Conservation (phyloP, 1,284 basidiomycete genomes). For the Schizophyllum commune region DNA sequence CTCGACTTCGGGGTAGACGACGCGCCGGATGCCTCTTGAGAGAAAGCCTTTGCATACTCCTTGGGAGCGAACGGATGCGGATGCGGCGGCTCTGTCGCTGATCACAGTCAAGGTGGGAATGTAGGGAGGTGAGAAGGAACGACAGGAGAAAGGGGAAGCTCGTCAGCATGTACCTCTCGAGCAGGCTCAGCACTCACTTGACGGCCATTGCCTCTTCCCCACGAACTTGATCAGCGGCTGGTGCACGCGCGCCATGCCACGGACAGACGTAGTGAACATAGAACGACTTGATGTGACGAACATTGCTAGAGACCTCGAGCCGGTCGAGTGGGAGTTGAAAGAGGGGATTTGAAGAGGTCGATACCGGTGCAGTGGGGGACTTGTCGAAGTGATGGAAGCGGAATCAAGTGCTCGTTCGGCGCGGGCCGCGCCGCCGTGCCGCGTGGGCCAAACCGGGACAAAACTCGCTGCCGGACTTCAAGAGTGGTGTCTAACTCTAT, state of each 20-base stretch:
- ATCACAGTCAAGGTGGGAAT: slow-evolving; percentile 34
- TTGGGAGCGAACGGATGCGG: slow-evolving; percentile 73
- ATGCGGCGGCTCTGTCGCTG: slow-evolving; percentile 37
- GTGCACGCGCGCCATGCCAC: not conserved
- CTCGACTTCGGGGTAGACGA: slow-evolving; percentile 9
- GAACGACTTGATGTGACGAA: not conserved
- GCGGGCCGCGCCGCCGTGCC: too few species aligned
- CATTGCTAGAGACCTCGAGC: not conserved
- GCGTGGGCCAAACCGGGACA: not conserved
- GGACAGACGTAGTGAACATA: not conserved
- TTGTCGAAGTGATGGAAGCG: not conserved
- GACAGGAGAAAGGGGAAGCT: not conserved
- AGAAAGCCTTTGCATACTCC: slow-evolving; percentile 59
- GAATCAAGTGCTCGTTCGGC: not conserved
- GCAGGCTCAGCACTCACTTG: slow-evolving; percentile 31
- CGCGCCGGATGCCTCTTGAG: slow-evolving; percentile 25
- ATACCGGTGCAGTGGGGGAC: not conserved
- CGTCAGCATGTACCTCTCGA: slow-evolving; percentile 5
- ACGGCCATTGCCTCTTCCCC: slow-evolving; percentile 60
- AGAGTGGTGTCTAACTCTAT: too few species aligned
- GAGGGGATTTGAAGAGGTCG: not conserved
- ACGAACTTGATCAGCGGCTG: slow-evolving; percentile 74
- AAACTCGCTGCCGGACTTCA: not conserved
- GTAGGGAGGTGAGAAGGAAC: not conserved
- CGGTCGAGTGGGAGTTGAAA: not conserved